Conservation (phyloP, 805 yeast genomes). For the Hyphopichia homilentoma region DNA sequence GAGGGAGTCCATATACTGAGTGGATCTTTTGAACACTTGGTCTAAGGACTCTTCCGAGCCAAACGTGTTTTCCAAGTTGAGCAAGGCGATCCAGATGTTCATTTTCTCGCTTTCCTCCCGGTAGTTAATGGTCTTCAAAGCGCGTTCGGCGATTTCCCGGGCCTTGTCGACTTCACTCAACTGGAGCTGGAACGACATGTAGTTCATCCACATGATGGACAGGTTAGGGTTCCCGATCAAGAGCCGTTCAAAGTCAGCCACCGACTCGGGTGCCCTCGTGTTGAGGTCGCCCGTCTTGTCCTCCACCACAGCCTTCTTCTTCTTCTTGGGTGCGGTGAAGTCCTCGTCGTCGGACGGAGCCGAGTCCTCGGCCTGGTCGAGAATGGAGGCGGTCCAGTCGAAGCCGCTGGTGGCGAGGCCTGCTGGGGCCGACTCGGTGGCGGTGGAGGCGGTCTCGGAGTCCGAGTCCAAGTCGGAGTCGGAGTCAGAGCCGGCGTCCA, state of each 20-base stretch:
- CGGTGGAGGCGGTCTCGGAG: constrained; percentile 16
- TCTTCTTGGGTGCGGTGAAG: constrained; percentile 50
- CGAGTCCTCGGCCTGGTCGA: constrained; percentile 70
- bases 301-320: constrained; percentile 51
- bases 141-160: constrained; percentile 88
- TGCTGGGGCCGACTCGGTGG: constrained; percentile 19
- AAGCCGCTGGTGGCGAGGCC: constrained; percentile 85
- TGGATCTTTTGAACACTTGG: constrained; percentile 75
- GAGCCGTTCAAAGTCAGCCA: constrained; percentile 86
- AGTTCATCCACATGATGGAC: constrained; percentile 94
- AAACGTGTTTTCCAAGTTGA: constrained; percentile 90
- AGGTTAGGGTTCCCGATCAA: constrained; percentile 91
- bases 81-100: constrained; percentile 93
- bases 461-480: constrained; percentile 23
- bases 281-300: constrained; percentile 84
- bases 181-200: constrained; percentile 96
- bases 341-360: constrained; percentile 53
- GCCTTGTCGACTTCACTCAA: constrained; percentile 93
- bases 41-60: constrained; percentile 83
- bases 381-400: constrained; percentile 91
- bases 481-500: constrained; percentile 27
- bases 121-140: constrained; percentile 82
- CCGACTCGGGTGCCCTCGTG: constrained; percentile 87
- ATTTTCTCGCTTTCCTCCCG: constrained; percentile 91
- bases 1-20: constrained; percentile 88